phyloP scores from a whole-genome alignment of 2,329 filamentous ascomycete species.

The Aciculosporium take region DNA sequence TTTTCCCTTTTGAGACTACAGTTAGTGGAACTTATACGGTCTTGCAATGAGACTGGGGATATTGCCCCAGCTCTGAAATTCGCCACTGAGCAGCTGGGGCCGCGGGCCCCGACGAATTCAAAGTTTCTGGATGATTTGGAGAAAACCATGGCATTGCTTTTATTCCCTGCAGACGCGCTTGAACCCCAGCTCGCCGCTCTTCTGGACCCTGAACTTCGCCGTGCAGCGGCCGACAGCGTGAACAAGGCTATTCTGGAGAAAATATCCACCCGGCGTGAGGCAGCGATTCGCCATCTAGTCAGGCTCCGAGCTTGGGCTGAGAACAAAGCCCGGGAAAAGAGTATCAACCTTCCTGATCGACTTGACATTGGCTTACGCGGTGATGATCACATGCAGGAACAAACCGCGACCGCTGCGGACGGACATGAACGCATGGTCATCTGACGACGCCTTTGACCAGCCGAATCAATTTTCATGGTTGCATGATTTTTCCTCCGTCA shows the following conservation, averaged over 20 bases:
- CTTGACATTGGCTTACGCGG: conserved; percentile 24
- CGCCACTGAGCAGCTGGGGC: conserved; percentile 74
- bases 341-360: conserved; percentile 17
- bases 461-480: background rate
- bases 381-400: conserved; percentile 19
- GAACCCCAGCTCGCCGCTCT: conserved; percentile 62
- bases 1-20: conserved; percentile 84
- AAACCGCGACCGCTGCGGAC: conserved; percentile 14
- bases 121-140: conserved; percentile 80
- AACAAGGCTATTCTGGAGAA: conserved; percentile 75
- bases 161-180: conserved; percentile 72
- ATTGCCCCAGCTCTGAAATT: conserved; percentile 73
- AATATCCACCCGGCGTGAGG: conserved; percentile 60
- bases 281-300: conserved; percentile 68
- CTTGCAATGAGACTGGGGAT: conserved; percentile 54
- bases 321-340: conserved; percentile 33
- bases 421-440: conserved; percentile 39
- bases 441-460: conserved; percentile 14
- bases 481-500: background rate
- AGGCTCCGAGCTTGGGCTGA: conserved; percentile 80
- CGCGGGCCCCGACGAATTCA: conserved; percentile 66
- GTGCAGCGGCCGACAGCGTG: conserved; percentile 72
- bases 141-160: conserved; percentile 79
- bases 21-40: conserved; percentile 81
- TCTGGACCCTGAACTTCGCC: conserved; percentile 64